Conservation (phyloP, 805 yeast genomes). For the Wickerhamomyces mucosus region DNA sequence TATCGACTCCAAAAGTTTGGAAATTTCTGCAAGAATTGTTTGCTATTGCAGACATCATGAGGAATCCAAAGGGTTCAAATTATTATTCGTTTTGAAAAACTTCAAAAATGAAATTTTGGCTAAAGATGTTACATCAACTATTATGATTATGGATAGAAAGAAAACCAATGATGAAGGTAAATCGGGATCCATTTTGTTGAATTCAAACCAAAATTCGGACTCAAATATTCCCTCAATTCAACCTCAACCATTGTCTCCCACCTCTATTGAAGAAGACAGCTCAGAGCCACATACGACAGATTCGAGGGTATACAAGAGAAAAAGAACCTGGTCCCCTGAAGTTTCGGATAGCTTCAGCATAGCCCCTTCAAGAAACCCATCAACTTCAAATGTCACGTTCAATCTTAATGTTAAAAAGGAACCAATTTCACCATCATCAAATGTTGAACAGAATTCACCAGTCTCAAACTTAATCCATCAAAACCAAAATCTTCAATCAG, state of each 20-base stretch:
- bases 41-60: conserved; percentile 96
- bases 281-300: conserved; percentile 38
- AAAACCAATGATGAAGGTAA: conserved; percentile 22
- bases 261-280: conserved; percentile 51
- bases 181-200: conserved; percentile 2
- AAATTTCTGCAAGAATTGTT: conserved; percentile 66
- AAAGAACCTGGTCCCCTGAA: conserved; percentile 30
- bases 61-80: conserved; percentile 76
- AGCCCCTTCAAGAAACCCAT: conserved; percentile 24
- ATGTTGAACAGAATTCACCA: conserved; percentile 3
- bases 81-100: conserved; percentile 60
- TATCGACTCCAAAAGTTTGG: conserved; percentile 27
- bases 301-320: conserved; percentile 36
- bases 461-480: conserved; percentile 3
- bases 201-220: conserved; percentile 12
- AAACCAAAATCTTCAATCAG: conserved; percentile 2
- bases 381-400: conserved; percentile 26
- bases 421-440: conserved; percentile 31
- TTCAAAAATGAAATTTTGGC: conserved; percentile 56
- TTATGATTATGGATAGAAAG: conserved; percentile 93
- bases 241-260: conserved; percentile 42
- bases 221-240: conserved; percentile 10
- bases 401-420: conserved; percentile 29
- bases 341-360: conserved; percentile 29
- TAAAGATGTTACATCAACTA: conserved; percentile 58